Percentiles rank a stretch among this genome's conserved stretches.
Evolutionary conservation across 495 filamentous ascomycete genomes (phyloP).

Genomic region (Bacidia gigantensis): DNA sequence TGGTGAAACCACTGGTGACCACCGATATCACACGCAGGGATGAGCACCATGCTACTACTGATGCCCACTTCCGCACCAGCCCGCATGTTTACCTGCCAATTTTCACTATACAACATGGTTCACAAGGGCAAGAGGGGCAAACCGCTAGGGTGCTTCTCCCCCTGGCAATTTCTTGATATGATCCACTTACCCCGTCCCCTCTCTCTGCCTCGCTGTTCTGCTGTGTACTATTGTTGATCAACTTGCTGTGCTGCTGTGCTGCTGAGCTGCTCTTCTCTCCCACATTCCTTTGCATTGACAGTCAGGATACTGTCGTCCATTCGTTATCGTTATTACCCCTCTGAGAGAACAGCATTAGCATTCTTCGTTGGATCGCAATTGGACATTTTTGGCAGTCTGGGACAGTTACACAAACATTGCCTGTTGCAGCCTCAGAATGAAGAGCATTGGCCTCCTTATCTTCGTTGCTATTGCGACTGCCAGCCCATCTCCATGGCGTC

Average conservation of each 20-base stretch:
- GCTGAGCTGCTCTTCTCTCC: background rate
- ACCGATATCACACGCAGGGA: too few species aligned
- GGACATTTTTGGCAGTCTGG: background rate
- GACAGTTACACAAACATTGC: background rate
- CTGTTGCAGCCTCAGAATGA: background rate
- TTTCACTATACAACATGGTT: background rate
- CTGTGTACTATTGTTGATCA: background rate
- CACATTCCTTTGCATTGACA: slow-evolving; percentile 4
- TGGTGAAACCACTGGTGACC: background rate
- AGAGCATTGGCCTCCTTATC: background rate
- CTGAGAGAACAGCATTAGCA: background rate
- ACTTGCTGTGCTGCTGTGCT: background rate
- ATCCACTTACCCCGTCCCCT: background rate
- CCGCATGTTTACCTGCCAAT: background rate
- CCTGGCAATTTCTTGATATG: too few species aligned
- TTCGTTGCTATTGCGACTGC: background rate
- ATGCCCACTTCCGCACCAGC: background rate
- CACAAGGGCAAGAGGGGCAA: background rate
- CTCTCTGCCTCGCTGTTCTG: background rate
- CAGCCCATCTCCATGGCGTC: slow-evolving; percentile 4
- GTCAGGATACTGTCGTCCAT: slow-evolving; percentile 8
- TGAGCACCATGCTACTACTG: too few species aligned
- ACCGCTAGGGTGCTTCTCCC: background rate
- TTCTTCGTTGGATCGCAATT: background rate
- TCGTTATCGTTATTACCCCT: background rate